Conservation (phyloP, 768 basidiomycete species). For the Termitomyces sp. region DNA sequence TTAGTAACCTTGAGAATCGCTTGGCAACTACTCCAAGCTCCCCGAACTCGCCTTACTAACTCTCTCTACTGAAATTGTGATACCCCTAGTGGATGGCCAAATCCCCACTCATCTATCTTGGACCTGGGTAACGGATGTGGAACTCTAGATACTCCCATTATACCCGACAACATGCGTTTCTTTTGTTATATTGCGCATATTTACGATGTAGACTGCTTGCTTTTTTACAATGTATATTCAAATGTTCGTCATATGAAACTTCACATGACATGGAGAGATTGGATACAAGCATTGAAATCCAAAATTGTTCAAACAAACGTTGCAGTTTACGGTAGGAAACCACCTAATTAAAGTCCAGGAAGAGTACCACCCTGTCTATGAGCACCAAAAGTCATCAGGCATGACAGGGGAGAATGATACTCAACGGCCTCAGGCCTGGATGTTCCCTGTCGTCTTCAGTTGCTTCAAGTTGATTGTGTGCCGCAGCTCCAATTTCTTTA, state of each 20-base stretch:
- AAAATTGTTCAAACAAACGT: too few species aligned
- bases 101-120: slow-evolving; percentile 9
- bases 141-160: slow-evolving; percentile 9
- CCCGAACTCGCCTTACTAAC: slow-evolving; percentile 17
- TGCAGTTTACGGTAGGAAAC: too few species aligned
- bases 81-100: slow-evolving; percentile 4
- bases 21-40: slow-evolving; percentile 42
- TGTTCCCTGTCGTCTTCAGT: too few species aligned
- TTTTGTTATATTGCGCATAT: background rate
- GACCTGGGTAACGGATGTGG: slow-evolving; percentile 13
- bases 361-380: too few species aligned
- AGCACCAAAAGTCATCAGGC: too few species aligned
- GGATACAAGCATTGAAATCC: background rate
- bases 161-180: slow-evolving; percentile 5
- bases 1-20: slow-evolving; percentile 55
- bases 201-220: slow-evolving; percentile 5
- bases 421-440: too few species aligned
- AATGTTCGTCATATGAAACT: background rate
- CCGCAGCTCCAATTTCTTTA: too few species aligned
- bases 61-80: background rate
- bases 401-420: background rate
- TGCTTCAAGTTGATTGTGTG: too few species aligned
- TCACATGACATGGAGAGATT: too few species aligned
- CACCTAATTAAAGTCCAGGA: too few species aligned
- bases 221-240: background rate